Evolutionary conservation across 768 basidiomycete species (phyloP), one percentile per base, ranked within the genome.

Genomic region (Agrocybe praecox): DNA sequence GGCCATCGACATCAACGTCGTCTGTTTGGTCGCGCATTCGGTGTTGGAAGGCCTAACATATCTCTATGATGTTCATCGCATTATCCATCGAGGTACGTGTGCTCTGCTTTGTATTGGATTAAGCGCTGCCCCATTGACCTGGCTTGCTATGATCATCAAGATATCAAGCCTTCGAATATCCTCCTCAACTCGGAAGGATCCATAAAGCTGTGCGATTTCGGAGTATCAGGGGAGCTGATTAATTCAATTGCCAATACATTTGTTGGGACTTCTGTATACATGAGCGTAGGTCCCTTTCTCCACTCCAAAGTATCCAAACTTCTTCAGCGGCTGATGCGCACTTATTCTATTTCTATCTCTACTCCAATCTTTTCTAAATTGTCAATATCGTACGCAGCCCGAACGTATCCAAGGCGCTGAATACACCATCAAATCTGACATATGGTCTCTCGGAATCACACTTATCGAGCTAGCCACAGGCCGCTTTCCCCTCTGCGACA

Each of bases 161-260:
- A 99, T 69, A 98, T 99, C 80, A 99, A 99, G 72, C 97, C 97
- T 8, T 97, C 95, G 17, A 99, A 99, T 68, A 97, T 99, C 60
- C 81, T 98, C 34, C 92, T 84, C 73, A 99, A 98, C 70, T 96
- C 96, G 10, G 80, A 82, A 47, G 97, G 97, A 10, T 88, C 96
- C 63, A 96, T 98, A 80, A 99, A 99, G 74, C 92, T 99, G 49
- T 98, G 97, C 67, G 97, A 99, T 73, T 99, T 99, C 70, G 97
- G 97, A 23, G 97, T 99, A 6, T 98, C 96, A 0, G 97, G 97
- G 12, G 97, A 99, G 72, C 82, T 99, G 65, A 96, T 98, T 74
- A 98, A 98, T 75, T 96, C 94, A 2, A 95, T 99, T 60, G 97
- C 97, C 23, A 95, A 98, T 74, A 99, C 97, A 0, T 99, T 99